Conservation (phyloP, 2,329 filamentous ascomycete genomes). For the Talaromyces atroroseus region DNA sequence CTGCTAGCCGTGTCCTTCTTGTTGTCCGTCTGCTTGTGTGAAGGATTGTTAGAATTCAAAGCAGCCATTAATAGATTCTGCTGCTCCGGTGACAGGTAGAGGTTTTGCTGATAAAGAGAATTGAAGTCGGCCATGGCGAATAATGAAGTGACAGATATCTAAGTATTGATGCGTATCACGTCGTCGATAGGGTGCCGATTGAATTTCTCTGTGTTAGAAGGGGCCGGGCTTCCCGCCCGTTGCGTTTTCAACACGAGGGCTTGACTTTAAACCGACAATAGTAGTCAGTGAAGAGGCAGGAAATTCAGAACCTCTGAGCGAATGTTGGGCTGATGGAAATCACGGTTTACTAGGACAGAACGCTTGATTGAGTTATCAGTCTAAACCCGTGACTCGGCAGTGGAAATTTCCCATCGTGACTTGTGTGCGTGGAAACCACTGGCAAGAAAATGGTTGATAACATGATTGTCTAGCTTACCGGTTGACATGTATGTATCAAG, state of each 20-base stretch:
- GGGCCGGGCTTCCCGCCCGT: conserved; percentile 32
- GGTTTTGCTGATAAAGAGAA: conserved; percentile 46
- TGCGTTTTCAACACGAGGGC: conserved; percentile 6
- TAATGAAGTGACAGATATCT: background rate
- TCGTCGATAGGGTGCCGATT: background rate
- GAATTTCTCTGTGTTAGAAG: background rate
- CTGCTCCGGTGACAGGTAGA: conserved; percentile 69
- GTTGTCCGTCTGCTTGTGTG: conserved; percentile 26
- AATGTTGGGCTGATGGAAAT: background rate
- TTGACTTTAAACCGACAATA: background rate
- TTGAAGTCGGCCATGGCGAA: conserved; percentile 34
- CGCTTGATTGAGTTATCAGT: background rate
- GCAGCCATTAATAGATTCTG: conserved; percentile 71
- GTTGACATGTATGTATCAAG: background rate
- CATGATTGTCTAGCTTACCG: background rate
- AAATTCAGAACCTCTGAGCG: background rate
- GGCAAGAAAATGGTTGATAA: background rate
- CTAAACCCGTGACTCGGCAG: background rate
- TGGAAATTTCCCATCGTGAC: background rate
- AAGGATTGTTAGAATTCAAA: conserved; percentile 62
- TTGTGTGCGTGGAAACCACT: background rate
- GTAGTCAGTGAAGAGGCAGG: background rate
- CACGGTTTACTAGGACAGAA: background rate
- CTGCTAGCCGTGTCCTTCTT: background rate
- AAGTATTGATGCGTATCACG: background rate